phyloP scores from a whole-genome alignment of 495 filamentous ascomycete genomes.

The Xylaria curta region DNA sequence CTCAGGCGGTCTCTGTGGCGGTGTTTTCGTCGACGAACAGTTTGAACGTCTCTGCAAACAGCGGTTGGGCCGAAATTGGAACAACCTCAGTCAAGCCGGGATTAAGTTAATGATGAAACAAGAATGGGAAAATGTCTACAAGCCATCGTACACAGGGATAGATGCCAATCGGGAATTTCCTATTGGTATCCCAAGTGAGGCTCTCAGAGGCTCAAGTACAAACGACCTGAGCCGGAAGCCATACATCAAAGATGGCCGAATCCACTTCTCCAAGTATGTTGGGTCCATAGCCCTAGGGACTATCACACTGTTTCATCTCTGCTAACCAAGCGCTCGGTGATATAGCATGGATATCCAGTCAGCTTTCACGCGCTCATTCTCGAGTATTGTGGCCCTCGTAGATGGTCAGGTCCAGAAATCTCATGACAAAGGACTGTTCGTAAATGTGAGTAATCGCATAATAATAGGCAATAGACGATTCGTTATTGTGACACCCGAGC shows the following conservation, averaged over 20 bases:
- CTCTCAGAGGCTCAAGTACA: neutral
- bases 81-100: neutral
- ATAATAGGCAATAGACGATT: too few relatives aligned
- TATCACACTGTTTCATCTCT: neutral
- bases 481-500: neutral
- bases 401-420: neutral
- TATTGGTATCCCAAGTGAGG: neutral
- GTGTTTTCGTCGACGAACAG: constrained; percentile 1
- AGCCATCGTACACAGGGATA: neutral
- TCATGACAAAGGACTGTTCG: neutral
- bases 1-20: neutral
- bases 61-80: neutral
- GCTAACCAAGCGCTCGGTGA: neutral
- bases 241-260: constrained; percentile 2
- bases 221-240: neutral
- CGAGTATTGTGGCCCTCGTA: neutral
- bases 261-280: neutral
- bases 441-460: neutral
- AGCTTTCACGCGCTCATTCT: neutral
- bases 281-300: neutral
- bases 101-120: neutral
- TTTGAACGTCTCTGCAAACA: constrained; percentile 3
- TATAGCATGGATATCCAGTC: neutral
- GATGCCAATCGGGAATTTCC: constrained; percentile 5
- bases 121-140: neutral